Evolutionary conservation across 2,329 filamentous ascomycete genomes (phyloP), one percentile per base, ranked within the genome.

Genomic region (Diaporthe batatas): DNA sequence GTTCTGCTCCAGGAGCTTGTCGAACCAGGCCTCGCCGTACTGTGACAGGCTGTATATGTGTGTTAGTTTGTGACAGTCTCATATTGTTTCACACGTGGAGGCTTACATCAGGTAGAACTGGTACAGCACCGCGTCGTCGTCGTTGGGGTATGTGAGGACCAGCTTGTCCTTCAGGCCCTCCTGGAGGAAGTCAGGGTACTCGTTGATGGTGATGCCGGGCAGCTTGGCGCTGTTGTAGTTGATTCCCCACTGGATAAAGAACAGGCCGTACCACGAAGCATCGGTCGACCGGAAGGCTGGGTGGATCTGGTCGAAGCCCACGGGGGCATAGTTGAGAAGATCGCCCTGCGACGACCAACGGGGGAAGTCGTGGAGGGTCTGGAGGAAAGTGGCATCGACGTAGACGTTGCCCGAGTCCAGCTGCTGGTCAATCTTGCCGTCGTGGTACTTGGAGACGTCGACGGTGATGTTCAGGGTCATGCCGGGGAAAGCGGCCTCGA

Each of bases 361-460:
- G 0, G 85, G 83, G 75, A 82, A 89, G 74, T 89, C 86, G 21
- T 88, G 83, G 12, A 88, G 76, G 0, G 87, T 88, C 76, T 89
- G 88, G 5, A 89, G 77, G 10, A 84, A 81, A 58, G 84, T 79
- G 74, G 83, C 83, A 76, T 90, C 88, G 23, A 86, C 81, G 11
- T 80, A 81, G 18, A 84, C 79, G 11, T 79, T 80, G 14, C 80
- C 78, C 0, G 76, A 73, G 5, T 81, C 83, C 1, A 88, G 77
- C 71, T 86, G 84, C 49, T 82, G 77, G 75, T 90, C 86, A 10
- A 89, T 76, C 11, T 80, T 80, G 29, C 76, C 80, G 71, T 88
- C 85, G 75, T 87, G 87, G 74, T 89, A 90, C 76, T 90, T 90
- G 73, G 87, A 88, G 0, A 89, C 76, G 72, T 89, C 87, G 54